Percentiles rank a stretch among this genome's conserved stretches.
Evolutionary conservation across 2,329 filamentous ascomycete species (phyloP).

Genomic region (Triangularia verruculosa): DNA sequence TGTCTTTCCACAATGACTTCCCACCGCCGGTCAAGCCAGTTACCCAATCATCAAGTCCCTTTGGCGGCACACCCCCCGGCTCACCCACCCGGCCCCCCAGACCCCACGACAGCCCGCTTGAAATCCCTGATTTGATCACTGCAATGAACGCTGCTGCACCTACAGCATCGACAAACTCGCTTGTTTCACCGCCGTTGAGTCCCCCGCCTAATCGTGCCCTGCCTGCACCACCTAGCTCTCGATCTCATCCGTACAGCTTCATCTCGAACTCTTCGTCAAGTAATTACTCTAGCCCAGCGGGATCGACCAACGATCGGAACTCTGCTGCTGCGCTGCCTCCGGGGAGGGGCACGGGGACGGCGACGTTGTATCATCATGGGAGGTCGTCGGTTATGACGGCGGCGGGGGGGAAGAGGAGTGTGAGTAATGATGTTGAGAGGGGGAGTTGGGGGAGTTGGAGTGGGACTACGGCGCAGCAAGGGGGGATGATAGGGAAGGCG

Average conservation of each 20-base stretch:
- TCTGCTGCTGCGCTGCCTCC: not conserved
- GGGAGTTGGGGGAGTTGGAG: constrained; percentile 24
- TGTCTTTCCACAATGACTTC: constrained; percentile 30
- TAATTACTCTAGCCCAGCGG: not conserved
- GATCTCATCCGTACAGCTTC: not conserved
- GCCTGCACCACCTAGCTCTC: constrained; percentile 17
- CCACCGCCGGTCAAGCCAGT: not conserved
- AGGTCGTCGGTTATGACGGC: not conserved
- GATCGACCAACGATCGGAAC: not conserved
- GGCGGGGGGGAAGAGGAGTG: not conserved
- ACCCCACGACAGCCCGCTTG: constrained; percentile 36
- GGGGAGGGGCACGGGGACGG: not conserved
- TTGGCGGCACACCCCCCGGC: constrained; percentile 23
- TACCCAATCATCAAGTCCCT: not conserved
- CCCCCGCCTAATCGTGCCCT: constrained; percentile 47
- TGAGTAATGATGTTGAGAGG: constrained; percentile 1
- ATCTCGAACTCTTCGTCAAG: not conserved
- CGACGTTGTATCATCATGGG: not conserved
- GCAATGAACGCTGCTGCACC: not conserved
- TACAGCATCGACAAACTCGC: not conserved
- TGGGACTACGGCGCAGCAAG: not conserved
- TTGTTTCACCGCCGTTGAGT: constrained; percentile 31
- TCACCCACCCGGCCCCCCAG: constrained; percentile 37
- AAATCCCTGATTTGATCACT: constrained; percentile 36
- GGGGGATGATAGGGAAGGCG: constrained; percentile 3